Evolutionary conservation across 2,329 filamentous ascomycete species (phyloP), one percentile per base, ranked within the genome.

Genomic region (Penicillium sp.): DNA sequence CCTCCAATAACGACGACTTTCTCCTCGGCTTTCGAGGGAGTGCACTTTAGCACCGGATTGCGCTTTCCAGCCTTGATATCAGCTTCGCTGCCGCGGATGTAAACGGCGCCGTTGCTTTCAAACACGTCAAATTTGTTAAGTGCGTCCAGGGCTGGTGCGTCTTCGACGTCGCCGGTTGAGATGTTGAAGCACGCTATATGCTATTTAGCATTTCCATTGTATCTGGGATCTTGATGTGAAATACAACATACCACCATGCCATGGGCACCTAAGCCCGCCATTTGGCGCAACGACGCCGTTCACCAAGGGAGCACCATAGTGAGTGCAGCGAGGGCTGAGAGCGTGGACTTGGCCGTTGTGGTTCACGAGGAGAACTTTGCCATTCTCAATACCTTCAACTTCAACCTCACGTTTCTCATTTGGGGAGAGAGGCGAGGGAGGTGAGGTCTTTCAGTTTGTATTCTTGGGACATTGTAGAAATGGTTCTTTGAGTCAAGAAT

Each of bases 101-200:
- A 97, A 2, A 96, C 83, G 4, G 79, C 85, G 26, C 88, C 89
- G 58, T 93, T 82, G 62, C 85, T 89, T 67, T 95, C 84, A 26
- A 81, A 74, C 26, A 96, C 75, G 43, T 88, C 82, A 73, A 94
- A 98, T 41, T 85, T 84, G 37, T 86, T 80, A 22, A 98, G 74
- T n/a, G 87, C 78, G 61, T 97, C 89, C 22, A 95, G 80, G 1
- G 88, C 93, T 0, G 93, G 93, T 0, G 91, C 90, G 64, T 97
- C 89, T 71, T 98, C 93, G 49, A 97, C 87, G 60, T 98, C 93
- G 43, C 93, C 93, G 5, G 86, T 94, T 46, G 79, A 78, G 53
- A 88, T 82, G 53, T 89, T 93, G 74, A 96, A 98, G 75, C 93
- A 98, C 47, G 93, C 93, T 90, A 54, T 20, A 20, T 20, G 18